Evolutionary conservation across 2,329 filamentous ascomycete species (phyloP), one percentile per base, ranked within the genome.

Genomic region (Chrysosporium queenslandicum): DNA sequence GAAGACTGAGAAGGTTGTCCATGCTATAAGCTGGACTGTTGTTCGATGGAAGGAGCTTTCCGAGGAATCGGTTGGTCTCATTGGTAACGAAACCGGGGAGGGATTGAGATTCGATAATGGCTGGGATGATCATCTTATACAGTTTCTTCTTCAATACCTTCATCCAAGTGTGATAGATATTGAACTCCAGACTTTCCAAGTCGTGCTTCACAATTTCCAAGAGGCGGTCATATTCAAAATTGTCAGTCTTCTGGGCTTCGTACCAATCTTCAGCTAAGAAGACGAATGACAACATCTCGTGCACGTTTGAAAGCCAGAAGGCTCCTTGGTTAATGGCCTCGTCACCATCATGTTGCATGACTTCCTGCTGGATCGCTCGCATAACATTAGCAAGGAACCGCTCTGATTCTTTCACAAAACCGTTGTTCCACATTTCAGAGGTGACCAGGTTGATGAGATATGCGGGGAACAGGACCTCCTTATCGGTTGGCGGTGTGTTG

Each of bases 161-260:
- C 92, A 98, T 98, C 92, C 92, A 98, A 23, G 92, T 98, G 73
- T 98, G 92, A 72, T 98, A 98, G 63, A 98, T 98, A 76, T 98
- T 98, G 77, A 98, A 98, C 73, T 98, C 92, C 58, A 98, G 77
- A 71, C 87, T 95, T 74, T 98, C 92, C 48, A 98, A 77, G 68
- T 98, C 92, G 68, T 98, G 92, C 78, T 98, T 98, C 67, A 98
- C 92, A 68, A 98, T 97, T 71, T 98, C 92, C 63, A 98, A 75
- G 50, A 98, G 79, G 58, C 92, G 86, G 71, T 98, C 92, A 64
- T 98, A 98, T 74, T 98, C 92, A 68, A 94, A 97, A 68, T 97
- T 97, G 71, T 98, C 92, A 34, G 90, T 92, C 80, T 98, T 98
- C 70, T 98, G 92, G 53, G 91, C 88, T 74, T 97, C 92, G 63